phyloP scores from a whole-genome alignment of 139 green algal genomes.

The Mesotaenium endlicherianum region DNA sequence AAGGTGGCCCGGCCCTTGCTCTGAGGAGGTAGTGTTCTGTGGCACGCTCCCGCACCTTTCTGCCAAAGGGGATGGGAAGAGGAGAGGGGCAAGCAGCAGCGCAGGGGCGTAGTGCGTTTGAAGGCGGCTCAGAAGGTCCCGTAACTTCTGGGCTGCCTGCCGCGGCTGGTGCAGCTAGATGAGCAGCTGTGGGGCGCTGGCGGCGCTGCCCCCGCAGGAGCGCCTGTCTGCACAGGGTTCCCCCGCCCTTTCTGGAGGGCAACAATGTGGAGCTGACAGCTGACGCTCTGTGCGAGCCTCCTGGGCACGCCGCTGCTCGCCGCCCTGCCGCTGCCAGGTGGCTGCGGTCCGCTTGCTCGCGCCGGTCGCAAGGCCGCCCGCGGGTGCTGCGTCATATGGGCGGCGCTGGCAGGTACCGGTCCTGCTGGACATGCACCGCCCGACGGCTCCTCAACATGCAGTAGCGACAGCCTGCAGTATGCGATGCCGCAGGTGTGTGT shows the following conservation, averaged over 20 bases:
- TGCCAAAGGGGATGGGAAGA: not conserved
- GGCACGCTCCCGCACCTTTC: no score
- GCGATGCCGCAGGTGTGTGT: constrained; percentile 15
- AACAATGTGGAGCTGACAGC: constrained; percentile 56
- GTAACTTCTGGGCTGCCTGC: constrained; percentile 66
- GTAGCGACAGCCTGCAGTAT: not conserved
- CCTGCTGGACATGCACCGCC: constrained; percentile 7
- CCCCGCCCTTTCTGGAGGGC: constrained; percentile 27
- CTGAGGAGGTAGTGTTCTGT: not conserved
- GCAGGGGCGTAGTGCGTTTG: not conserved
- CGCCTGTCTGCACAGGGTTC: not conserved
- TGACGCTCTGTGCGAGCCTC: constrained; percentile 20
- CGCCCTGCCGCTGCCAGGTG: constrained; percentile 2
- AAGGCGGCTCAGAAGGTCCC: not conserved
- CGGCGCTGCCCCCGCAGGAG: not conserved
- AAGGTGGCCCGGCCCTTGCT: no score
- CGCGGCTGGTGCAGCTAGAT: constrained; percentile 57
- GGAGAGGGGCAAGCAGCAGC: not conserved
- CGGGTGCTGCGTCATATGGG: constrained; percentile 42
- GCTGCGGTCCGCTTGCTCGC: not conserved
- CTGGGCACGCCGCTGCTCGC: constrained; percentile 29
- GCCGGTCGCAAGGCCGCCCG: not conserved
- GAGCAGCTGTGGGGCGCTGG: not conserved
- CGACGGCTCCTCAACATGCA: constrained; percentile 28
- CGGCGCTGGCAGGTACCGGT: constrained; percentile 48